These are phyloP conservation scores for Favolaschia claudopus DNA, from an alignment of 768 basidiomycete species.

Conservation along the genomic window DNA sequence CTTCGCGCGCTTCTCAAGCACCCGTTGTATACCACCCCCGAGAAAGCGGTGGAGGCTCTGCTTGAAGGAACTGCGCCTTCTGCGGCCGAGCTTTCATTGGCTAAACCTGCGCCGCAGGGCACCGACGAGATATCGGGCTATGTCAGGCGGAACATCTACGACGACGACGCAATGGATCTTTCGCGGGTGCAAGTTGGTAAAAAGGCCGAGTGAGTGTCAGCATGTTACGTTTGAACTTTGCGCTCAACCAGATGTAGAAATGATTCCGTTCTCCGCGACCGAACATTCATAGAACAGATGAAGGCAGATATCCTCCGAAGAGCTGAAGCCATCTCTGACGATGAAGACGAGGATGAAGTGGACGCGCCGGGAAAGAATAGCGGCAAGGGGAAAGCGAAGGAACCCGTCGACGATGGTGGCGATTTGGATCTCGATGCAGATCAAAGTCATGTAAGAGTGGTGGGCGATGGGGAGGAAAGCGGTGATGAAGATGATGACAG, in stretches of 20 bases:
- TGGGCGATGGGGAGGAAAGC: slow-evolving; percentile 67
- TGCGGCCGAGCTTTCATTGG: slow-evolving; percentile 32
- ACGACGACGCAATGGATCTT: slow-evolving; percentile 74
- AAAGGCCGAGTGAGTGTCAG: slow-evolving; percentile 55
- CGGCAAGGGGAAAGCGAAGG: slow-evolving; percentile 36
- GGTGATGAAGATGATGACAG: slow-evolving; percentile 46
- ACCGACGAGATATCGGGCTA: slow-evolving; percentile 31
- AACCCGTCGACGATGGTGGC: slow-evolving; percentile 56
- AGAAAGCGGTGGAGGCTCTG: slow-evolving; percentile 73
- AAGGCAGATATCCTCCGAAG: slow-evolving; percentile 85
- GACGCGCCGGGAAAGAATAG: slow-evolving; percentile 31
- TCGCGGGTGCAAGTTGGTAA: slow-evolving; percentile 68
- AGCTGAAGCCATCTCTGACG: slow-evolving; percentile 68
- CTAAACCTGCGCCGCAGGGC: slow-evolving; percentile 17
- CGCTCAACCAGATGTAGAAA: slow-evolving; percentile 28
- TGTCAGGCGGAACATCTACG: slow-evolving; percentile 77
- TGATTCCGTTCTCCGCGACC: slow-evolving; percentile 60
- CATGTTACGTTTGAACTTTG: slow-evolving; percentile 2
- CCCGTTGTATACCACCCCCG: slow-evolving; percentile 59
- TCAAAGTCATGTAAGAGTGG: slow-evolving; percentile 50
- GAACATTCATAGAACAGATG: slow-evolving; percentile 71
- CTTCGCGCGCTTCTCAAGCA: slow-evolving; percentile 64
- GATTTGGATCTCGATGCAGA: slow-evolving; percentile 54
- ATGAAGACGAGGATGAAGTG: slow-evolving; percentile 69
- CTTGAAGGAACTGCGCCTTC: slow-evolving; percentile 74